Evolutionary conservation across 768 basidiomycete species (phyloP), one percentile per base, ranked within the genome.

Genomic region (Naganishia kalamii): DNA sequence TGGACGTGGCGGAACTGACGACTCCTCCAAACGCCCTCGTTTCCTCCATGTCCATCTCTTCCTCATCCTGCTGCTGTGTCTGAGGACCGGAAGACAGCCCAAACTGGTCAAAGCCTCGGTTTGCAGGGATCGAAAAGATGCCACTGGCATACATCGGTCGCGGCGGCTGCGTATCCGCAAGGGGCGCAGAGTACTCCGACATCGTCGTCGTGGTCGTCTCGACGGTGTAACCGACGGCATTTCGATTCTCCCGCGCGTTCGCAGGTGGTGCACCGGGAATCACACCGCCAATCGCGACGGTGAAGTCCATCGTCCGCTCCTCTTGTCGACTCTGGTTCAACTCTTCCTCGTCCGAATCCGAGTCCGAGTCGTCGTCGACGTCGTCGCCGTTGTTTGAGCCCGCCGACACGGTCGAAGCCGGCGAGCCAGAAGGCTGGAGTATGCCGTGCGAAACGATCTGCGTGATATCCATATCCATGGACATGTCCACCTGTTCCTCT

Each of bases 251-350:
- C 44, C 63, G 60, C 19, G 76, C 77, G n/a, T 72, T 71, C 13
- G 64, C 66, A 12, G 78, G 78, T 6, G 78, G 73, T 10, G 70
- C 54, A 43, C 65, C 63, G 6, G 77, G 77, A 29, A 79, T 68
- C 27, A 75, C 50, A 7, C 77, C 76, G 12, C 77, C 78, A 17
- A 77, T 68, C 8, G 76, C 74, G 23, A 78, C 71, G 5, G 78
- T 79, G 65, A 79, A 79, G 59, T 79, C 78, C 72, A 79, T 76
- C 2, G 77, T 78, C 47, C 69, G 57, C 15, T 72, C 69, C 19
- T 70, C 70, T 43, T 62, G 66, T 57, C 66, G 30, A 29, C 37
- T 30, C 23, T 44, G 68, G 13, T 65, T 60, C 21, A 62, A 60
- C 25, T 41, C 25, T 21, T 60, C 59, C 27, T 61, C 61, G 11